These are phyloP conservation scores for Diplogelasinospora grovesii DNA, from an alignment of 495 filamentous ascomycete species.

Conservation along the genomic window DNA sequence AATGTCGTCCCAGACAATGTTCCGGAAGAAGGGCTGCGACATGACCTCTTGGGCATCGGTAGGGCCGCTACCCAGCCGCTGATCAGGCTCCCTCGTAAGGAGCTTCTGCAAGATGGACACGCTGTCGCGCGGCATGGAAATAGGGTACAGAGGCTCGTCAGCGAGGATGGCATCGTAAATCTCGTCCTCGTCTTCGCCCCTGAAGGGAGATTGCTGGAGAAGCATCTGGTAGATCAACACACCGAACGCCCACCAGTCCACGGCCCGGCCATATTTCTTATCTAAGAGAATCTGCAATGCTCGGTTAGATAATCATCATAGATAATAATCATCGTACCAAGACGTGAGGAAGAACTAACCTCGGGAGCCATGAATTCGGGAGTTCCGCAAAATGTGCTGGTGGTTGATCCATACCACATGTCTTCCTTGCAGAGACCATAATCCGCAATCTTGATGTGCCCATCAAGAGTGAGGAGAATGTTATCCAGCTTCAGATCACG, in stretches of 20 bases:
- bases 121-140: constrained; percentile 97
- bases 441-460: constrained; percentile 97
- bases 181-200: constrained; percentile 98
- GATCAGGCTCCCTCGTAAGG: constrained; percentile 87
- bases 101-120: constrained; percentile 98
- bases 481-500: constrained; percentile 99
- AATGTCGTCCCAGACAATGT: constrained; percentile 97
- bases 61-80: constrained; percentile 85
- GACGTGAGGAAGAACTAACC: constrained; percentile 44
- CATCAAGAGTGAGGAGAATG: constrained; percentile 90
- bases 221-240: constrained; percentile 99
- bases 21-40: constrained; percentile 96
- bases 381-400: constrained; percentile 97
- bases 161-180: constrained; percentile 99
- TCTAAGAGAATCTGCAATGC: constrained; percentile 80
- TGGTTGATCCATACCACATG: constrained; percentile 98
- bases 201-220: constrained; percentile 96
- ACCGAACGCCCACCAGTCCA: constrained; percentile 99
- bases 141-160: constrained; percentile 95
- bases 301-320: neutral
- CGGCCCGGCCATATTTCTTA: constrained; percentile 97
- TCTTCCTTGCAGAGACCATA: constrained; percentile 99
- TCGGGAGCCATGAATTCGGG: constrained; percentile 99
- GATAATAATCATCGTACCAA: neutral
- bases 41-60: constrained; percentile 99